Base-by-base conservation (phyloP, 306 rosid species). In the Echinosophora koreensis region DNA sequence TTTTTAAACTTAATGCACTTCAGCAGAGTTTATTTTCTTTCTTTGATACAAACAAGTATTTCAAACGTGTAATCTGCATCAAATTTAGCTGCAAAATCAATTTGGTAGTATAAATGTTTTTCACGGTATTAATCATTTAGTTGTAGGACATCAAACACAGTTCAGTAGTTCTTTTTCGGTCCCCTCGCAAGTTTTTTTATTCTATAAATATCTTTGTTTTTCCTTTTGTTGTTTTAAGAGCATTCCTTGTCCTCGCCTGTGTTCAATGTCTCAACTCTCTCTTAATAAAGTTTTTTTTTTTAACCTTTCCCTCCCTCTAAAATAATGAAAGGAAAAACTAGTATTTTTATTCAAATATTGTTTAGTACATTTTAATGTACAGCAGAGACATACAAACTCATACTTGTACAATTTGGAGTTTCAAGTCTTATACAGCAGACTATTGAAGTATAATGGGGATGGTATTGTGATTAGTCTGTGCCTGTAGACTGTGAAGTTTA, bases 401-500 rank as follows among this genome's bases (percentile, higher is more conserved):
- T 66, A 32, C 66, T 42, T 77, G 79, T 55, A 72, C 47, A n/a
- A 73, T 71, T 78, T 78, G 71, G 61, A 34, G 69, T 84, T 62
- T 82, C 59, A 69, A 72, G 80, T 79, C 72, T 58, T 76, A 73
- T 74, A 68, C 65, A 68, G 73, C 83, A 76, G 81, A 86, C 73
- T 84, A 73, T 77, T 80, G 84, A 89, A 78, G 85, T 82, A 77
- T 88, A 83, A 88, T 80, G 81, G 82, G 79, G 85, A 86, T 89
- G 88, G 84, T 89, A 84, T 89, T 95, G 90, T 90, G 88, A 88
- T 88, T 91, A 95, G 99, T 95, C 97, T 91, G 99, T 95, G 88
- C 99, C 99, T 86, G 93, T 92, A 91, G 99, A 95, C 83, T 95
- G 99, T 84, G 97, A 92, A 84, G 91, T 95, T 84, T 95, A 77